Evolutionary conservation across 192 early-diverging fungal genomes (phyloP).

Genomic region (Coemansia reversa): DNA sequence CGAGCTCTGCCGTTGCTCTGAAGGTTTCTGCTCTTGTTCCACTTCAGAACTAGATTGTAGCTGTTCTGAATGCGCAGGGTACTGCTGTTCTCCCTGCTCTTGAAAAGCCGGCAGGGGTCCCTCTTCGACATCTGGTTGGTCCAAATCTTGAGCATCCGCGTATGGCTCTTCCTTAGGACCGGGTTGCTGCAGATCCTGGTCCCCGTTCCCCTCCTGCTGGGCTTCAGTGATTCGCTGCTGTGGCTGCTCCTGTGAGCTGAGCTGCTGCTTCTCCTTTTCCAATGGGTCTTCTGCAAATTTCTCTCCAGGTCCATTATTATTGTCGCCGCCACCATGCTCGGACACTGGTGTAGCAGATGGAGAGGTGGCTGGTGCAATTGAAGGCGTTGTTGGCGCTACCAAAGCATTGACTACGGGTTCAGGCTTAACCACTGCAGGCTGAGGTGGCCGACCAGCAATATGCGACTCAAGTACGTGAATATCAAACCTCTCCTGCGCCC

Average conservation of each 20-base stretch:
- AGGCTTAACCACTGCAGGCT: slow-evolving; percentile 14
- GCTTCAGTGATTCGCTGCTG: not conserved
- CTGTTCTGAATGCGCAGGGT: not conserved
- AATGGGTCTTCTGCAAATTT: not conserved
- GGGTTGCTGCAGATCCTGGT: not conserved
- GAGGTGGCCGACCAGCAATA: slow-evolving; percentile 31
- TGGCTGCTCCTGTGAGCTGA: not conserved
- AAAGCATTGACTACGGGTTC: not conserved
- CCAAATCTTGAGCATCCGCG: not conserved
- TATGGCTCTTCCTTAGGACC: not conserved
- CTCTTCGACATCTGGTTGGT: not conserved
- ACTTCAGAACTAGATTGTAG: not conserved
- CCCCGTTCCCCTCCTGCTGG: not conserved
- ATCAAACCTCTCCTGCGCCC: slow-evolving; percentile 50
- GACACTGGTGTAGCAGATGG: not conserved
- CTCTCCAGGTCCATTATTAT: not conserved
- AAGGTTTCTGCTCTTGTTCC: not conserved
- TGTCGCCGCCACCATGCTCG: not conserved
- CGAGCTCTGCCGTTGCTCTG: not conserved
- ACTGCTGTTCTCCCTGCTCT: not conserved
- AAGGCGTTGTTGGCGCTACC: not conserved
- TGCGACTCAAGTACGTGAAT: slow-evolving; percentile 42
- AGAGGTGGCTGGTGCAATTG: not conserved
- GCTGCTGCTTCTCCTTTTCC: not conserved
- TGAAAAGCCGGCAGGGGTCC: not conserved